Conservation (phyloP, 2,329 filamentous ascomycete genomes). For the Colletotrichum eremochloae region DNA sequence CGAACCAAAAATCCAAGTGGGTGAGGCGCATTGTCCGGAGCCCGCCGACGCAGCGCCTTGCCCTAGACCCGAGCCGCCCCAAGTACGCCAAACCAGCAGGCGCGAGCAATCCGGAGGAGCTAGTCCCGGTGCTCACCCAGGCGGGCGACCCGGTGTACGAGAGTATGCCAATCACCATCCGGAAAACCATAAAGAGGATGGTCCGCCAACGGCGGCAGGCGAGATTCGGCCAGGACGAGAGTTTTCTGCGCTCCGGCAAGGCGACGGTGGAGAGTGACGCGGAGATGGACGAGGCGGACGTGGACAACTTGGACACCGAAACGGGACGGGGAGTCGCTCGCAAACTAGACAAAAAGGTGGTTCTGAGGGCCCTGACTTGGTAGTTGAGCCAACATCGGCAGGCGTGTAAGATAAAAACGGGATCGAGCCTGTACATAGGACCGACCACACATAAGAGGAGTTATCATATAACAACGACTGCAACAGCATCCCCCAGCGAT, state of each 20-base stretch:
- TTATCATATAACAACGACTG: not conserved
- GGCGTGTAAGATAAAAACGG: not conserved
- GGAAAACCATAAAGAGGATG: conserved; percentile 14
- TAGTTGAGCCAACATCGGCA: not conserved
- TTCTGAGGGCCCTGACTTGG: conserved; percentile 22
- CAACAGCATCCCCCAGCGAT: not conserved
- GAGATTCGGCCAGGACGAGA: conserved; percentile 22
- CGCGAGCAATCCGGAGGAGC: not conserved
- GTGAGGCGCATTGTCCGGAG: not conserved
- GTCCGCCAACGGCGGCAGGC: conserved; percentile 28
- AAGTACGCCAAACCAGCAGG: not conserved
- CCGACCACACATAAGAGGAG: not conserved
- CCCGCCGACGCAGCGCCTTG: conserved; percentile 7
- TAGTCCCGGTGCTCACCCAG: conserved; percentile 22
- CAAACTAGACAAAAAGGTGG: not conserved
- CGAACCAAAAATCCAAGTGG: conserved; percentile 17
- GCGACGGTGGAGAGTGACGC: not conserved
- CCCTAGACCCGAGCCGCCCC: conserved; percentile 6
- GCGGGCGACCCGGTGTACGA: conserved; percentile 23
- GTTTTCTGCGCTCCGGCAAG: not conserved
- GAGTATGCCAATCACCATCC: conserved; percentile 21
- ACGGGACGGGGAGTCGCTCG: not conserved
- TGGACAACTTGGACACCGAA: not conserved
- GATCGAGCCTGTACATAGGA: not conserved
- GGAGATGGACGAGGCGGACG: not conserved